Evolutionary conservation across 352 stramenopile species (phyloP).

Genomic region (Phytophthora syringae): DNA sequence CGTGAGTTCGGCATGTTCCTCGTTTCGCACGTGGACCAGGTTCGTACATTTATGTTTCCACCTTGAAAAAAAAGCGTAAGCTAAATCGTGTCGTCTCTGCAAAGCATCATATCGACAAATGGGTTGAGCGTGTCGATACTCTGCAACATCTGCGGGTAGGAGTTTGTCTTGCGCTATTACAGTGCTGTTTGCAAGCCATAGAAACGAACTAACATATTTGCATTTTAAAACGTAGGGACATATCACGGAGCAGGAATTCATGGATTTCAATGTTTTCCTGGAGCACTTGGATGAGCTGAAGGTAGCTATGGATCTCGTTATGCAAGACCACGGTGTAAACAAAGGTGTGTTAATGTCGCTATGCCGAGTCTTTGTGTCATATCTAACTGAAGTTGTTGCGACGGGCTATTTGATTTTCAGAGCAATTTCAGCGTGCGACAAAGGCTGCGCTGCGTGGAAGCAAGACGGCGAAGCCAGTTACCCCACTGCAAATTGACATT

Average conservation of each 20-base stretch:
- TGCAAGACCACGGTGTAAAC: constrained; percentile 82
- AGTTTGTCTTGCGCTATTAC: background rate
- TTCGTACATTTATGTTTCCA: constrained; percentile 15
- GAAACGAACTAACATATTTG: background rate
- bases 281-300: constrained; percentile 87
- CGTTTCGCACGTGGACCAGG: constrained; percentile 85
- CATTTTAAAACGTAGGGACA: constrained; percentile 43
- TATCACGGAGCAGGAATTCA: constrained; percentile 83
- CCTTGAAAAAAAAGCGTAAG: no score
- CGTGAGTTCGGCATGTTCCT: constrained; percentile 90
- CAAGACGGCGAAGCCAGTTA: constrained; percentile 69
- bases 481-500: constrained; percentile 85
- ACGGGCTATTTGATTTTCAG: constrained; percentile 29
- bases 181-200: background rate
- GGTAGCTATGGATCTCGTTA: constrained; percentile 84
- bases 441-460: constrained; percentile 65
- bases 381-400: background rate
- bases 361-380: background rate
- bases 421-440: constrained; percentile 82
- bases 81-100: background rate
- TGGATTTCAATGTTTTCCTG: constrained; percentile 84
- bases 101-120: constrained; percentile 66
- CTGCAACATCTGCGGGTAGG: constrained; percentile 62
- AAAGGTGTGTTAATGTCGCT: constrained; percentile 61
- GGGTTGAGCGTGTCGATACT: constrained; percentile 82